These are phyloP conservation scores for Cryphonectria naterciae DNA, from an alignment of 2,329 filamentous ascomycete species.

Conservation along the genomic window DNA sequence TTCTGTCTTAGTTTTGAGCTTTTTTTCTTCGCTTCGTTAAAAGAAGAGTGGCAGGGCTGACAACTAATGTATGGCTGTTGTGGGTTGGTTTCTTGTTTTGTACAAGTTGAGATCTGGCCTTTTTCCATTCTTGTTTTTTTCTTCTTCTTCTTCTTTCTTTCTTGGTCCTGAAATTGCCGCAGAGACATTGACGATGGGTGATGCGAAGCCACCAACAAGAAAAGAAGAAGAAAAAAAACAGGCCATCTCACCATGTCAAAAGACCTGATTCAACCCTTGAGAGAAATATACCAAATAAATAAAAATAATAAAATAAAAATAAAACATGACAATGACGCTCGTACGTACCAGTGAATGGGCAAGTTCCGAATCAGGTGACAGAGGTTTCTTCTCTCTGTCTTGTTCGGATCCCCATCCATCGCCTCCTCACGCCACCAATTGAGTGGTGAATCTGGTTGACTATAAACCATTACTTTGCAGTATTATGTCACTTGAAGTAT, in stretches of 20 bases:
- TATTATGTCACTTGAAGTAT: not conserved
- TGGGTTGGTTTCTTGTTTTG: not conserved
- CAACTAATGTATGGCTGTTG: not conserved
- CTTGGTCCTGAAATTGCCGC: not conserved
- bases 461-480: not conserved
- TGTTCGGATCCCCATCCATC: not conserved
- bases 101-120: not conserved
- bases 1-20: not conserved
- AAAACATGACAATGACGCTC: not conserved
- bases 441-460: not conserved
- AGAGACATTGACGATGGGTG: not conserved
- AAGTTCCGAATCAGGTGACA: slow-evolving; percentile 2
- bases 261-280: not conserved
- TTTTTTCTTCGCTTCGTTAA: not conserved
- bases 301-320: no score
- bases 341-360: not conserved
- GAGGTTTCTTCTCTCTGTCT: not conserved
- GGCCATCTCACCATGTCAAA: not conserved
- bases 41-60: not conserved
- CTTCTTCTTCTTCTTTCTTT: not conserved
- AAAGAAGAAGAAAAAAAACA: not conserved
- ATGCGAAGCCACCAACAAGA: no score
- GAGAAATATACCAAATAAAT: not conserved
- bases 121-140: not conserved
- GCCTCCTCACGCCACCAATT: not conserved